A percentile compares a stretch with the other conserved stretches of the same genome.
phyloP scores from a whole-genome alignment of 768 basidiomycete genomes.

The Leccinum uliginosum region DNA sequence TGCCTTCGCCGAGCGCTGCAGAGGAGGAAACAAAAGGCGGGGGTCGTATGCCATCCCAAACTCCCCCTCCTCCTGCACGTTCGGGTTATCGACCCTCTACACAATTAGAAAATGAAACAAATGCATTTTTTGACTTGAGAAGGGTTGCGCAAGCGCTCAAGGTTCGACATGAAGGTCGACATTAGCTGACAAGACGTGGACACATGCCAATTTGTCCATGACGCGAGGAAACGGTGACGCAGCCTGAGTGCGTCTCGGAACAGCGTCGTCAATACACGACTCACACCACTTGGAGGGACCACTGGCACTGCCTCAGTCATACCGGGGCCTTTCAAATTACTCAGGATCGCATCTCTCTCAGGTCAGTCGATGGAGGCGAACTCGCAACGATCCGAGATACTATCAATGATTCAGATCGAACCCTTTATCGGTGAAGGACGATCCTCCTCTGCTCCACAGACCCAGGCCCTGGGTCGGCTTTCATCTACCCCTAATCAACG shows the following conservation, averaged over 20 bases:
- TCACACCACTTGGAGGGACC: not conserved
- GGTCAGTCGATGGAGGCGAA: not conserved
- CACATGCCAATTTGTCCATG: not conserved
- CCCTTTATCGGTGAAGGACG: not conserved
- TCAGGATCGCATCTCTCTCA: not conserved
- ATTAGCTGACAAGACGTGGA: not conserved
- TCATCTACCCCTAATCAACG: not conserved
- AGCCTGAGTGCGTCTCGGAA: not conserved
- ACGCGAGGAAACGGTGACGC: not conserved
- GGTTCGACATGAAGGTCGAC: not conserved
- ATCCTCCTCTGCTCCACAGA: not conserved
- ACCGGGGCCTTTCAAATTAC: not conserved
- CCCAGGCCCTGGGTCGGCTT: not conserved
- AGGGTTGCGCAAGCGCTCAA: not conserved
- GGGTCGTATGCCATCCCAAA: not conserved
- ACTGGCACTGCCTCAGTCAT: not conserved
- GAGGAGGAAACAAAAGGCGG: not conserved
- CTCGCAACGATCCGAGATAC: not conserved
- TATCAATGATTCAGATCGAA: not conserved
- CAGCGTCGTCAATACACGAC: not conserved
- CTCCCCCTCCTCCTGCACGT: not conserved
- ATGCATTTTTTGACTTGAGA: not conserved
- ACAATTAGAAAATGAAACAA: constrained; percentile 2
- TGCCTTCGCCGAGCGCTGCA: constrained; percentile 3
- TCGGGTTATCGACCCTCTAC: constrained; percentile 5